Evolutionary conservation across 2,329 filamentous ascomycete genomes (phyloP).

Genomic region (Trichoderma simmonsii): DNA sequence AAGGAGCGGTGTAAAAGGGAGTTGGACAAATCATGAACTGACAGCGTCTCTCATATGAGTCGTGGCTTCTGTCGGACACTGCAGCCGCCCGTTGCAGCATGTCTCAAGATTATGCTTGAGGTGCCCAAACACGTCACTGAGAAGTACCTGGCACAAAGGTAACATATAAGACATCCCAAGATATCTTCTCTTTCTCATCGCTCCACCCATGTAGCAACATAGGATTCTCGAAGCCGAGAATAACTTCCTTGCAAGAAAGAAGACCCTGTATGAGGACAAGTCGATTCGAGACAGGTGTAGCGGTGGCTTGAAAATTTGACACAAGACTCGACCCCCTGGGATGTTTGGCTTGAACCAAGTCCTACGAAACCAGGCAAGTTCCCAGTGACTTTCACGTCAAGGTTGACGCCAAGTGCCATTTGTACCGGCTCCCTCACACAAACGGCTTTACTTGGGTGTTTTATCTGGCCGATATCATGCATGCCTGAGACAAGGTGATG

Average conservation of each 20-base stretch:
- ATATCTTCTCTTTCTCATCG: background rate
- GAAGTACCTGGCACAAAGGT: background rate
- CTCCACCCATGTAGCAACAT: background rate
- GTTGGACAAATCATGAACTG: background rate
- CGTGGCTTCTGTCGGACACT: background rate
- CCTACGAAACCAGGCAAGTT: background rate
- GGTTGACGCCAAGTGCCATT: background rate
- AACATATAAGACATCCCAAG: background rate
- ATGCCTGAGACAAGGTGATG: background rate
- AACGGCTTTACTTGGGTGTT: background rate
- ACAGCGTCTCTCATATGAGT: background rate
- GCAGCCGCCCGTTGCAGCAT: constrained; percentile 12
- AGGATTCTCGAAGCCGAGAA: background rate
- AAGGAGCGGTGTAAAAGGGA: background rate
- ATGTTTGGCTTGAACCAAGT: background rate
- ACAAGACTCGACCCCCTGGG: background rate
- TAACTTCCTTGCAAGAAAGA: background rate
- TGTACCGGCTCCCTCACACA: background rate
- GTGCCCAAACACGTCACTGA: background rate
- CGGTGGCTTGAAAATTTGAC: background rate
- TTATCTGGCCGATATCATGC: background rate
- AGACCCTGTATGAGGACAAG: background rate
- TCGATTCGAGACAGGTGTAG: background rate
- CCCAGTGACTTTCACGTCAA: background rate
- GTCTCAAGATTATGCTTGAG: constrained; percentile 15